These are phyloP conservation scores for Pugionium dolabratum DNA, from an alignment of 345 rosid species.

Conservation along the genomic window DNA sequence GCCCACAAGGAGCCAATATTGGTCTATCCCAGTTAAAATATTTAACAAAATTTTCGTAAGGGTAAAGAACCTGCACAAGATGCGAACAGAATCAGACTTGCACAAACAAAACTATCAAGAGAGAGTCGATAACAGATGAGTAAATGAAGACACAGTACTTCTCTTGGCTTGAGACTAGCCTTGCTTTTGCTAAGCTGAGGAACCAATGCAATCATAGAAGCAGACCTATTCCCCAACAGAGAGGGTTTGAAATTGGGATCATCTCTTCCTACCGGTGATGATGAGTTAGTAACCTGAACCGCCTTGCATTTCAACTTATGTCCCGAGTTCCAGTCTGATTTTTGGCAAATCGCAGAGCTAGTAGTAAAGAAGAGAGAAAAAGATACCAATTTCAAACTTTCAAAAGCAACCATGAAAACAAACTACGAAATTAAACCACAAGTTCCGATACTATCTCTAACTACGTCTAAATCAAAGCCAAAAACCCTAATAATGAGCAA, in stretches of 20 bases:
- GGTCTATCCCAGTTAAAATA: constrained; percentile 71
- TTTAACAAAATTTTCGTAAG: constrained; percentile 74
- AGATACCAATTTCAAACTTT: background rate
- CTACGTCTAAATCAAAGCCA: constrained; percentile 9
- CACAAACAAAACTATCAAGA: constrained; percentile 8
- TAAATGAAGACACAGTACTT: constrained; percentile 44
- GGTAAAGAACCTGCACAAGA: constrained; percentile 74
- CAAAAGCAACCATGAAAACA: background rate
- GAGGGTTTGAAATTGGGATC: constrained; percentile 40
- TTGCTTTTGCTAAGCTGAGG: constrained; percentile 46
- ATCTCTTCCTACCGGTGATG: constrained; percentile 27
- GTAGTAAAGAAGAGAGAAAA: constrained; percentile 12
- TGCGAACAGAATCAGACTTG: constrained; percentile 22
- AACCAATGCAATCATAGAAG: constrained; percentile 53
- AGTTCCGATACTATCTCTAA: background rate
- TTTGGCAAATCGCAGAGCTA: constrained; percentile 75
- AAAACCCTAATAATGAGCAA: background rate
- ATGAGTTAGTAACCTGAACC: constrained; percentile 23
- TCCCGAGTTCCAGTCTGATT: constrained; percentile 62
- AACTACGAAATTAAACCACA: background rate
- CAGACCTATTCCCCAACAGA: constrained; percentile 31
- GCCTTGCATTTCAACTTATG: constrained; percentile 67
- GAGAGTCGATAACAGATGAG: background rate
- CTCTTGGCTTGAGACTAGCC: constrained; percentile 53
- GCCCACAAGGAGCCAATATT: constrained; percentile 79